Evolutionary conservation across 169 alveolate genomes (phyloP), one percentile per base, ranked within the genome.

Genomic region (Eimeria brunetti): DNA sequence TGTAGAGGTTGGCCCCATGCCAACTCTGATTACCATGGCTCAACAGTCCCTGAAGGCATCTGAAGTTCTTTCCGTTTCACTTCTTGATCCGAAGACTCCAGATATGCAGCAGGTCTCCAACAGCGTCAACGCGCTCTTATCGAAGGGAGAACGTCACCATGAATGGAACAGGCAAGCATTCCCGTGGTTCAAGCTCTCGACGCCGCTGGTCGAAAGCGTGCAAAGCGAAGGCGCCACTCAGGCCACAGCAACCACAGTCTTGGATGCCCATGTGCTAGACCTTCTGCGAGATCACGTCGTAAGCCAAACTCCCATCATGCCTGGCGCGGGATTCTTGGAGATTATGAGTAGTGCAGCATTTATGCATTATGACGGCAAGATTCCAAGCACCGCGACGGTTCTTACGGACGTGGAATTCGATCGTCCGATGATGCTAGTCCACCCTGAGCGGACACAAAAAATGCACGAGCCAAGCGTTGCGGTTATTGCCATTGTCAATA

Each of bases 261-360:
- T 80, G 16, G 62, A 83, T 44, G 75, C 83, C 56, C 80, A 49
- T 27, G 86, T 62, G 38, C 78, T 56, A 56, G 95, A 91, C 1
- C 73, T 91, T 36, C 81, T 96, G 89, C 78, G 93, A 69, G 97
- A 96, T 41, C 97, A 96, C 94, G 94, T 56, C 27, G 95, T 96
- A 36, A 51, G 85, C 91, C 92, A 86, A n/a, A 76, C 27, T 14
- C 95, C 96, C 58, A 95, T 96, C 30, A 86, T 96, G 84, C 97
- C 97, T 30, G 97, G 97, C 24, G 97, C 97, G 16, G 96, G 95
- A 11, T 93, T 95, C 69, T 73, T 96, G 73, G 97, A 96, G 36
- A 88, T 94, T 62, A 95, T 95, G 92, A 95, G 96, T 30, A 96
- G 96, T 49, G 96, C 97, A 30, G 94, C 84, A 22, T 75, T 64